These are phyloP conservation scores for Yamadazyma laniorum DNA, from an alignment of 805 yeast species.

Conservation along the genomic window DNA sequence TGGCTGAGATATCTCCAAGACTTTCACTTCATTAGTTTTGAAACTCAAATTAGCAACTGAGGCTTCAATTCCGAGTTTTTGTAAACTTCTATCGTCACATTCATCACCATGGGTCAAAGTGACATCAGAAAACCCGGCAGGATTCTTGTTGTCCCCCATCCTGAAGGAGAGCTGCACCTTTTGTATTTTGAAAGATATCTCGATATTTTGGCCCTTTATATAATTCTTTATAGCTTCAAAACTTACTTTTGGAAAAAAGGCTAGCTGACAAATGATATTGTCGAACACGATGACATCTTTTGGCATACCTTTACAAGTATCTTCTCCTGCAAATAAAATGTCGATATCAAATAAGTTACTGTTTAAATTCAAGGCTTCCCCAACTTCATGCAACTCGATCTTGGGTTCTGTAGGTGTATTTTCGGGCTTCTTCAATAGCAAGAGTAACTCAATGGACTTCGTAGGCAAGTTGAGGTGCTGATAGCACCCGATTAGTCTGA, in stretches of 20 bases:
- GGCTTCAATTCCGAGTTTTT: not conserved
- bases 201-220: not conserved
- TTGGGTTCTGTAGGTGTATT: not conserved
- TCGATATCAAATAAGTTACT: constrained; percentile 16
- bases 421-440: not conserved
- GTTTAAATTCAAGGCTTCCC: not conserved
- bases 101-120: not conserved
- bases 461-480: not conserved
- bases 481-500: constrained; percentile 8
- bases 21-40: constrained; percentile 5
- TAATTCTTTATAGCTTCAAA: not conserved
- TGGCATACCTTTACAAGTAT: constrained; percentile 5
- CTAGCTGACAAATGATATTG: constrained; percentile 18
- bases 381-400: not conserved
- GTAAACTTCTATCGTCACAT: not conserved
- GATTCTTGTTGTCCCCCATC: not conserved
- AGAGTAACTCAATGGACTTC: constrained; percentile 1
- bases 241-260: constrained; percentile 12
- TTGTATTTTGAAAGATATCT: not conserved
- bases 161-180: not conserved
- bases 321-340: constrained; percentile 17
- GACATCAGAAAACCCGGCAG: not conserved
- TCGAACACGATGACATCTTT: constrained; percentile 11
- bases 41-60: constrained; percentile 2
- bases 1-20: constrained; percentile 22